Base-by-base conservation (phyloP, 2,329 filamentous ascomycete genomes). In the Botrytis pseudocinerea region DNA sequence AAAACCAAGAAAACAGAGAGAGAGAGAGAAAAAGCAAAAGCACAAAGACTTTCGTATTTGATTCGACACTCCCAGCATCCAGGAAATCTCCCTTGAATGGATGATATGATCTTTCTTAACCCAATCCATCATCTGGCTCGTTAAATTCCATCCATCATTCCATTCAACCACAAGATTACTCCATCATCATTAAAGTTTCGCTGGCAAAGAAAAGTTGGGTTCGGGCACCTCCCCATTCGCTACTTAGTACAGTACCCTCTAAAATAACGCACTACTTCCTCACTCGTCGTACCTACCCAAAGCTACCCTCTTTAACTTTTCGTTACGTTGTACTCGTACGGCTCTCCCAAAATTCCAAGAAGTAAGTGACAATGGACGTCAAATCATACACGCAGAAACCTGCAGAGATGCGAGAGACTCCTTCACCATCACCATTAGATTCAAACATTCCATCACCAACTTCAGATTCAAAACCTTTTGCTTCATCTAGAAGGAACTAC, bases 401-500 rank as follows among this genome's bases (percentile, higher is more conserved):
- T 25, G 59, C 69, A 32, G 69, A 71, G 42, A 71, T 71, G 69
- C 44, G 69, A 54, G 69, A 71, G n/a, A 32, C 69, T 25, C 35
- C 60, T 38, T 68, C 62, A 40, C 54, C 42, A 40, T 63, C 42
- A 64, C 59, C 61, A 65, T 68, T 66, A 68, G 60, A 71, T 32
- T 14, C 70, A 32, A 63, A 61, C 25, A 63, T 66, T 48, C 70
- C 59, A 44, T 68, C 61, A 20, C 70, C 70, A 66, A 68, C 28
- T 7, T 57, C 48, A 10, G 62, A 72, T 28, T 35, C 59, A 40
- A 72, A 69, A 40, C 40, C 70, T 22, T 60, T 54, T 35, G 62
- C 46, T 40, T 73, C 69, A 60, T 57, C 73, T 7, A 78, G 70
- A 66, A 64, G 70, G 22, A 64, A 44, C 35, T 78, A 77, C 74